Percentiles rank a stretch among this genome's conserved stretches.
Conservation (phyloP, 1,284 basidiomycete species). For the Tilletiopsis washingtonensis region DNA sequence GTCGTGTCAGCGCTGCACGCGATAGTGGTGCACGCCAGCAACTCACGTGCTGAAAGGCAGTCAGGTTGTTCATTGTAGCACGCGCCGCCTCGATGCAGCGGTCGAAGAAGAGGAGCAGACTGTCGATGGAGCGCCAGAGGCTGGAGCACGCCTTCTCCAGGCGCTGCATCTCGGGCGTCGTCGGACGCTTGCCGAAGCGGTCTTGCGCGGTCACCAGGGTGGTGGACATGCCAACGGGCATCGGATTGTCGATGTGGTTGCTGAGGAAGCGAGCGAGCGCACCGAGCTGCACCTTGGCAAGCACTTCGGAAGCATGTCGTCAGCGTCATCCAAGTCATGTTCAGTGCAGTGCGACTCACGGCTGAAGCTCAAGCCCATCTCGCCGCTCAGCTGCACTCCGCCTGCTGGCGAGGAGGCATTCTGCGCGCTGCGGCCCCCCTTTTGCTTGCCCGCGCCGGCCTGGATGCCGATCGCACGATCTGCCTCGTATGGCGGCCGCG, state of each 20-base stretch:
- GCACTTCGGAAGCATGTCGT: slow-evolving; percentile 9
- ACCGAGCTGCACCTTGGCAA: slow-evolving; percentile 38
- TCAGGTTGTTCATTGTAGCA: slow-evolving; percentile 28
- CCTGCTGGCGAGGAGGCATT: background rate
- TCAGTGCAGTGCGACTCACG: background rate
- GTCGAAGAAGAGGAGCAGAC: slow-evolving; percentile 38
- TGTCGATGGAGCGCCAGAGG: slow-evolving; percentile 36
- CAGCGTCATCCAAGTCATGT: too few species aligned
- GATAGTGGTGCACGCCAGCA: too few species aligned
- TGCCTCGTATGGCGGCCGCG: slow-evolving; percentile 16
- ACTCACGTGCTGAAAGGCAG: slow-evolving; percentile 33
- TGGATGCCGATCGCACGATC: slow-evolving; percentile 25
- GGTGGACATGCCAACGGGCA: background rate
- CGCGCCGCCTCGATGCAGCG: slow-evolving; percentile 24
- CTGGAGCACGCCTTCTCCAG: slow-evolving; percentile 26
- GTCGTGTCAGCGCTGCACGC: too few species aligned
- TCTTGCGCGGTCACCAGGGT: background rate
- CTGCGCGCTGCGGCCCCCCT: background rate
- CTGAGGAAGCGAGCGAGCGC: slow-evolving; percentile 31
- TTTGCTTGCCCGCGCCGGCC: background rate
- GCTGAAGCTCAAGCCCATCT: slow-evolving; percentile 38
- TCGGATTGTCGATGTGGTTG: slow-evolving; percentile 23
- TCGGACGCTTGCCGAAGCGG: slow-evolving; percentile 9
- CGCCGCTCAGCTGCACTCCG: slow-evolving; percentile 27
- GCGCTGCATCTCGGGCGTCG: slow-evolving; percentile 26